These are phyloP conservation scores for Amanita molliuscula DNA, from an alignment of 768 basidiomycete species.

Conservation along the genomic window DNA sequence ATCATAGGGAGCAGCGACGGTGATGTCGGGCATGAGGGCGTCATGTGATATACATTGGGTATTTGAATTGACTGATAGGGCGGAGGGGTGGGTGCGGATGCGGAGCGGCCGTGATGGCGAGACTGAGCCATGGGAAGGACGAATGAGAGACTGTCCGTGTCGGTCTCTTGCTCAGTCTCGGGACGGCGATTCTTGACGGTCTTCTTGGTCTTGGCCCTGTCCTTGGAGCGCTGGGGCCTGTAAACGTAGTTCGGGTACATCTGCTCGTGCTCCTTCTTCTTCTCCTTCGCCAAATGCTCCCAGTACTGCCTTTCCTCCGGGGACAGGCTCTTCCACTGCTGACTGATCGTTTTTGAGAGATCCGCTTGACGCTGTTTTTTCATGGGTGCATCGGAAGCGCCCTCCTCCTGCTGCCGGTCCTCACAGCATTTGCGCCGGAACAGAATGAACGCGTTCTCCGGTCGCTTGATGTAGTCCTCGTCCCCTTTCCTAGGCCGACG, in stretches of 20 bases:
- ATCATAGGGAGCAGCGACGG: constrained; percentile 50
- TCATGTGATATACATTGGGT: constrained; percentile 44
- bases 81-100: constrained; percentile 58
- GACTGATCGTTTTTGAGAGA: constrained; percentile 72
- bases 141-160: constrained; percentile 26
- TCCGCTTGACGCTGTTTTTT: constrained; percentile 63
- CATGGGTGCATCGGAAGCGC: constrained; percentile 26
- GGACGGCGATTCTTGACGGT: constrained; percentile 17
- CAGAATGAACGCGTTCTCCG: constrained; percentile 78
- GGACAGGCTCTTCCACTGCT: constrained; percentile 66
- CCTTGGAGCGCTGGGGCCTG: constrained; percentile 56
- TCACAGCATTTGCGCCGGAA: constrained; percentile 75
- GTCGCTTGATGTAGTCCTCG: constrained; percentile 76
- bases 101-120: constrained; percentile 24
- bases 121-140: constrained; percentile 24
- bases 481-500: constrained; percentile 63
- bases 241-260: constrained; percentile 74
- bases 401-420: constrained; percentile 53
- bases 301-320: constrained; percentile 60
- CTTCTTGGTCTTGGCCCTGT: constrained; percentile 40
- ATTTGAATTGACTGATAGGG: constrained; percentile 60
- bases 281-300: constrained; percentile 70
- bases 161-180: constrained; percentile 28
- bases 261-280: constrained; percentile 70
- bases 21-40: constrained; percentile 54